Evolutionary conservation across 192 early-diverging fungal species (phyloP), one percentile per base, ranked within the genome.

Genomic region (Thamnidium elegans): DNA sequence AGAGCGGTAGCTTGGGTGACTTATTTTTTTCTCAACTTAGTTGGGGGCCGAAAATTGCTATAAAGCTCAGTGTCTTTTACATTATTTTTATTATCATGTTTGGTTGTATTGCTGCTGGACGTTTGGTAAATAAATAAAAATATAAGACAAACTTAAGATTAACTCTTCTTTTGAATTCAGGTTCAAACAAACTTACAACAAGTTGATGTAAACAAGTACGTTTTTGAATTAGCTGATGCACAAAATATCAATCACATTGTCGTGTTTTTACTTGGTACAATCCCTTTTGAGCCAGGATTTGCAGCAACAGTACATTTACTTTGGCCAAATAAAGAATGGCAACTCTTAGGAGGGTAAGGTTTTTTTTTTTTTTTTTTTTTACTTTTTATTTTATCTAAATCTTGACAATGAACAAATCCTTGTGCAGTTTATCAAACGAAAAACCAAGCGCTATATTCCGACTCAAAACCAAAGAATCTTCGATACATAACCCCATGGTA

Each of bases 281-380:
- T 85, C 23, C 90, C 94, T 3, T 96, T 98, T 67, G 92, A 95
- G 58, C 81, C 88, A 10, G 94, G 94, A 1, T 93, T 77, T 75
- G 96, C 89, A 4, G 96, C 96, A 11, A 96, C 96, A 0, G 96
- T 96, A 14, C 96, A 98, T 71, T 81, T 97, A 23, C 67, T 91
- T n/a, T 94, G 93, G 92, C 92, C 86, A 21, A 86, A 86, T 50
- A 88, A 84, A 62, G 79, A 77, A 36, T 92, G 90, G 90, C 88
- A 92, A 62, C 51, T 88, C 44, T 83, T 92, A 10, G 90, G 90
- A 17, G 83, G 81, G 78, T 86, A 83, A 63, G 70, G 52, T 34
- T 4, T 17, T 34, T 7, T 15, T 19, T 14, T 4, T 48, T 1
- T 48, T 48, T 17, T n/a, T n/a, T 48, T 19, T 48, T 48, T 48